Conservation (phyloP, 164 flowering plant species). For the Echeveria elegans region DNA sequence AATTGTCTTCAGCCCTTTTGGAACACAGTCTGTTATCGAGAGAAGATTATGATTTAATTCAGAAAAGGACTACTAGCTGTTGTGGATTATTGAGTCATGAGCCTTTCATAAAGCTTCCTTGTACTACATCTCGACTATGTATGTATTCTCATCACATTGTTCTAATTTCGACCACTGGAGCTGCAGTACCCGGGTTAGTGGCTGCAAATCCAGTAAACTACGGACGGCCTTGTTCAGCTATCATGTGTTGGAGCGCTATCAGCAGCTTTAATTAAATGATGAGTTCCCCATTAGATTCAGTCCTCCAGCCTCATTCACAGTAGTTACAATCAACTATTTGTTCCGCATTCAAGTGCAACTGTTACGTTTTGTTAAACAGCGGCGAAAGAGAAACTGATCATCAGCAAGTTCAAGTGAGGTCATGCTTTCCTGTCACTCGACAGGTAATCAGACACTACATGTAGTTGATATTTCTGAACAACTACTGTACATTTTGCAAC, state of each 20-base stretch:
- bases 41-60: slow-evolving; percentile 62
- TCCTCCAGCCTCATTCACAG: background rate
- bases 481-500: background rate
- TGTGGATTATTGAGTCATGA: slow-evolving; percentile 88
- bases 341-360: background rate
- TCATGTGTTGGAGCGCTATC: slow-evolving; percentile 97
- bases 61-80: slow-evolving; percentile 86
- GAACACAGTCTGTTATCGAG: slow-evolving; percentile 78
- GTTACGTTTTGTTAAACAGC: slow-evolving; percentile 24
- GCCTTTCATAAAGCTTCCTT: slow-evolving; percentile 86
- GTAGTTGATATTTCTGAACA: background rate
- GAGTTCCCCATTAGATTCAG: background rate
- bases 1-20: slow-evolving; percentile 72
- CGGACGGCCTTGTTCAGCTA: slow-evolving; percentile 90
- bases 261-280: slow-evolving; percentile 91
- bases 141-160: slow-evolving; percentile 19
- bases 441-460: slow-evolving; percentile 36
- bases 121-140: slow-evolving; percentile 90
- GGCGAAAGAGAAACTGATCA: slow-evolving; percentile 90
- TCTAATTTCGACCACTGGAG: background rate
- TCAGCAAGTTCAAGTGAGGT: slow-evolving; percentile 96
- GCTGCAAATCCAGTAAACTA: slow-evolving; percentile 98
- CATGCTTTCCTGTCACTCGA: slow-evolving; percentile 90
- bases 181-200: slow-evolving; percentile 92
- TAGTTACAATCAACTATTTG: background rate